Evolutionary conservation across 176 grass and related monocot species (phyloP).

Genomic region (Olyra latifolia): DNA sequence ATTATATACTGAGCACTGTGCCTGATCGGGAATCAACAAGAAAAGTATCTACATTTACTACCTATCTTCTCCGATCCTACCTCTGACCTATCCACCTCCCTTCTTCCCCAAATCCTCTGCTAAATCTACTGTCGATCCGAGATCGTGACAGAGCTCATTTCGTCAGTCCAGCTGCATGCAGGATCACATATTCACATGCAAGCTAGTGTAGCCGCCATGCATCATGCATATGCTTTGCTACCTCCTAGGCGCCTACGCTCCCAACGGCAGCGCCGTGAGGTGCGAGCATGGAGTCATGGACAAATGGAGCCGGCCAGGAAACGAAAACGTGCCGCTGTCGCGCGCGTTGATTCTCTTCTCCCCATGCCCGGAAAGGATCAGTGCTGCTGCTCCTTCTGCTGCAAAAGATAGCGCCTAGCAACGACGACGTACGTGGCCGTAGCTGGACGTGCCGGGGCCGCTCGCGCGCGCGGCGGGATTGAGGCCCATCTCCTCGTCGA

Average conservation of each 20-base stretch:
- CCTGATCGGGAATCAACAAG: too few species aligned
- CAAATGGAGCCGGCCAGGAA: neutral
- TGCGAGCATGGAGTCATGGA: too few species aligned
- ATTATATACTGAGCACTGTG: too few species aligned
- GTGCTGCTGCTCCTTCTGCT: neutral
- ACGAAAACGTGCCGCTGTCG: neutral
- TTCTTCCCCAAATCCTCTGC: too few species aligned
- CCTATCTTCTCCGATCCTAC: too few species aligned
- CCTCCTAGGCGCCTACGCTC: neutral
- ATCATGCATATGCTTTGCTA: neutral
- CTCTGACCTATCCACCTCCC: too few species aligned
- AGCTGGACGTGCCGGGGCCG: neutral
- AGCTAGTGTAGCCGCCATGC: neutral
- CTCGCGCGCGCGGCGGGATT: neutral
- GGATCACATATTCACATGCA: too few species aligned
- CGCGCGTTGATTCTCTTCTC: slow-evolving; percentile 7
- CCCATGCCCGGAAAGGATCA: neutral
- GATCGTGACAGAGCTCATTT: too few species aligned
- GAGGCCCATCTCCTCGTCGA: neutral
- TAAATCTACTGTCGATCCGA: too few species aligned
- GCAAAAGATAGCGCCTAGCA: neutral
- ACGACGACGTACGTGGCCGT: neutral
- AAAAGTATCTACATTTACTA: too few species aligned
- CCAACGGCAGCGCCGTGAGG: neutral
- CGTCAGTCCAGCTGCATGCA: too few species aligned